Base-by-base conservation (phyloP, 768 basidiomycete genomes). In the Fomitopsis serialis region DNA sequence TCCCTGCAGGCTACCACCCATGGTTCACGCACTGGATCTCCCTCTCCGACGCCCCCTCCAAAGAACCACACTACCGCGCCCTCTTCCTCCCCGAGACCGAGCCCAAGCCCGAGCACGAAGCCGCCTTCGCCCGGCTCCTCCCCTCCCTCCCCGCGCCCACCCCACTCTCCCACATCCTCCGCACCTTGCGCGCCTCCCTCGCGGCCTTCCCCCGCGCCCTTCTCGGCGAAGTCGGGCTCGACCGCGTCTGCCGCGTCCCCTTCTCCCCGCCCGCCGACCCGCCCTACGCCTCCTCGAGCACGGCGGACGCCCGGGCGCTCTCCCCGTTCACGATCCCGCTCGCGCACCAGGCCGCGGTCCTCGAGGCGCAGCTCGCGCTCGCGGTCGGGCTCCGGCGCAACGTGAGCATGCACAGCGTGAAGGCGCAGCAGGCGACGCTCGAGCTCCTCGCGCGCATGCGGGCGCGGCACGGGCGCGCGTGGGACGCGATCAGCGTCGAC, bases 151-250 rank as follows among this genome's bases (percentile, higher is more conserved):
- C 94, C 0, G 79, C 86, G 9, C 96, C 95, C 0, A 74, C 77
- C 11, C 68, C 80, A 0, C 76, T 96, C 22, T 58, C 62, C 8
- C 70, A 80, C n/a, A 62, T 93, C 32, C 67, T 96, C 17, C 56
- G 64, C 9, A 78, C 82, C 23, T 67, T 98, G 48, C 80, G 82
- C 45, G 54, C 58, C 7, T 79, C 87, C 64, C 76, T 98, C 15
- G 57, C 59, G n/a, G 65, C 66, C 1, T 85, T 85, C 59, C 82
- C 89, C 2, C 63, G 71, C 37, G 85, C 91, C 11, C 88, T 97
- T 82, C 72, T 99, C 1, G 96, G 96, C 37, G 96, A 99, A 70
- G 86, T 98, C 6, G 96, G 96, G 2, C 69, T 99, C 35, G 96
- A 99, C 69, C 82, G 88, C 23, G 73, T 76, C 15, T 89, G 88